These are phyloP conservation scores for Aspergillaceae sp. DNA, from an alignment of 2,329 filamentous ascomycete species.

Conservation along the genomic window DNA sequence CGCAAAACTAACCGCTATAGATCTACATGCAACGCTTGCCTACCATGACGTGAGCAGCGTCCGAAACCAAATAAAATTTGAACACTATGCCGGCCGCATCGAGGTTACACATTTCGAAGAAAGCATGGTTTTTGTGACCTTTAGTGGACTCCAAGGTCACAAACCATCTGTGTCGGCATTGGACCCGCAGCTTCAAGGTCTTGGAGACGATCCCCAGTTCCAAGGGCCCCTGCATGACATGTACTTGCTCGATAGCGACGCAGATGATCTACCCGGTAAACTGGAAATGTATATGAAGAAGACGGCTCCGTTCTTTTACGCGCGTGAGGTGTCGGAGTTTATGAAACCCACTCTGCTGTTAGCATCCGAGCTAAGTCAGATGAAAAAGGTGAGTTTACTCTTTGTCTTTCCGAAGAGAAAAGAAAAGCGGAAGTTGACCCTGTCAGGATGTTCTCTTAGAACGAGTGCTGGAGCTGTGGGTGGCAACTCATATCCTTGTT, in stretches of 20 bases:
- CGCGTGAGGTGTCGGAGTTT: conserved; percentile 43
- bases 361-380: conserved; percentile 29
- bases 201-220: conserved; percentile 30
- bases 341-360: conserved; percentile 43
- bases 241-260: conserved; percentile 43
- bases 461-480: conserved; percentile 49
- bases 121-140: conserved; percentile 41
- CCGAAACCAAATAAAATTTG: conserved; percentile 41
- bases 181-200: conserved; percentile 34
- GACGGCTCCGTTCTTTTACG: conserved; percentile 38
- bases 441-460: conserved; percentile 40
- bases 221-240: conserved; percentile 32
- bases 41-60: conserved; percentile 44
- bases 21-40: conserved; percentile 45
- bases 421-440: conserved; percentile 7
- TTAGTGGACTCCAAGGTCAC: conserved; percentile 34
- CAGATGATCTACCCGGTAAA: conserved; percentile 44
- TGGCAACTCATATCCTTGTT: conserved; percentile 47
- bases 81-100: conserved; percentile 43
- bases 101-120: conserved; percentile 50
- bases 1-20: conserved; percentile 18
- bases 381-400: conserved; percentile 27
- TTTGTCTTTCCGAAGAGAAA: not conserved
- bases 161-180: conserved; percentile 29
- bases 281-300: conserved; percentile 48